phyloP scores from a whole-genome alignment of 1,139 yeast genomes.

The Wickerhamiella pararugosa region DNA sequence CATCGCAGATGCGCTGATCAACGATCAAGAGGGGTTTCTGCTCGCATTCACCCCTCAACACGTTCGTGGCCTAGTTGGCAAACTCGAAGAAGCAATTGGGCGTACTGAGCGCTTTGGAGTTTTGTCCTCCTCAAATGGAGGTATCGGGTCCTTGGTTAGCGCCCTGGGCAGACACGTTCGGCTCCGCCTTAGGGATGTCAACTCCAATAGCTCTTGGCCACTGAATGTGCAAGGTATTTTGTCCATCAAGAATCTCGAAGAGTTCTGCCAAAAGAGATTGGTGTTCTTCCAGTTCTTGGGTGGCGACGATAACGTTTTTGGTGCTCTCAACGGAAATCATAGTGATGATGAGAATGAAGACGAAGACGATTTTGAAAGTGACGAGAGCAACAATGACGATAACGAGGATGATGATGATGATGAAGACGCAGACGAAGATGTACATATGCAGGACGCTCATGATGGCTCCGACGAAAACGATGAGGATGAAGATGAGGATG shows the following conservation, averaged over 20 bases:
- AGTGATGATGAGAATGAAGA: slow-evolving; percentile 7
- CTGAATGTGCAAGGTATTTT: slow-evolving; percentile 13
- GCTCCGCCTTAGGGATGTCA: slow-evolving; percentile 7
- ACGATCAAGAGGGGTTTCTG: slow-evolving; percentile 1
- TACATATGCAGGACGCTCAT: slow-evolving; percentile 3
- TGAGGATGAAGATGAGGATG: slow-evolving; percentile 18
- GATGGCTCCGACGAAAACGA: slow-evolving; percentile 9
- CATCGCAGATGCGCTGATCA: slow-evolving; percentile 1
- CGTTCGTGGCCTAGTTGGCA: slow-evolving; percentile 4
- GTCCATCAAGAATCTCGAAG: slow-evolving; percentile 11
- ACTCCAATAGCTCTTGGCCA: slow-evolving; percentile 9
- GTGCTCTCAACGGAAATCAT: slow-evolving; percentile 1
- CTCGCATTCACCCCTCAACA: slow-evolving; percentile 1
- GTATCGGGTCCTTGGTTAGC: slow-evolving; percentile 8
- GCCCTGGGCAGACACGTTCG: slow-evolving; percentile 10
- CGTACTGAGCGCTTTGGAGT: slow-evolving; percentile 10
- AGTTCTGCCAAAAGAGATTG: slow-evolving; percentile 10
- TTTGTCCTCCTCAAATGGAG: slow-evolving; percentile 9
- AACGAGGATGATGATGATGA: slow-evolving; percentile 15
- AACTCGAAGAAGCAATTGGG: slow-evolving; percentile 7
- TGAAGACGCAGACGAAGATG: slow-evolving; percentile 9
- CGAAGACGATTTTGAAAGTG: slow-evolving; percentile 11
- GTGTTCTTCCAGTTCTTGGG: slow-evolving; percentile 2
- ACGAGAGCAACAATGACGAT: slow-evolving; percentile 15
- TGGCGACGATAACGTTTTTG: slow-evolving; percentile 6